Percentiles rank a stretch among this genome's conserved stretches.
Evolutionary conservation across 1,284 basidiomycete genomes (phyloP).

Genomic region (Irpex sp.): DNA sequence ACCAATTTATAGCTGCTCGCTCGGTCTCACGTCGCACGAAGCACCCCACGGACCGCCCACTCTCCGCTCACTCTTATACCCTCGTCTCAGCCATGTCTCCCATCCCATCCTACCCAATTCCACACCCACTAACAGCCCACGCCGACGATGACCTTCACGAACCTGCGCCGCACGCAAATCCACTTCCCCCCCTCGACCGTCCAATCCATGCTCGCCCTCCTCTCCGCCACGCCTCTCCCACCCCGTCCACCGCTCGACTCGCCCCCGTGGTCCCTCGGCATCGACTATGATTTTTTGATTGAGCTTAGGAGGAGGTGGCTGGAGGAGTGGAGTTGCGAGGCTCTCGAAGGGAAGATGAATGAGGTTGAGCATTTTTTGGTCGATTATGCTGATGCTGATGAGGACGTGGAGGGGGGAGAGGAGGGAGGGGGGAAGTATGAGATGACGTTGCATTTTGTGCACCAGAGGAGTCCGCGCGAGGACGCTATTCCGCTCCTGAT

Average conservation of each 20-base stretch:
- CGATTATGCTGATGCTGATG: conserved; percentile 4
- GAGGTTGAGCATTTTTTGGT: conserved; percentile 12
- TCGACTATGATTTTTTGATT: neutral
- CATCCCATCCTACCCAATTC: no score
- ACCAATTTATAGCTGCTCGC: no score
- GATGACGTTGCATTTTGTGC: conserved; percentile 13
- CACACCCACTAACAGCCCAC: no score
- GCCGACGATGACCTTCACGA: no score
- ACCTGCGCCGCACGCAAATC: no score
- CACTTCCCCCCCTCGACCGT: neutral
- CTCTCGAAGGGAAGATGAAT: conserved; percentile 13
- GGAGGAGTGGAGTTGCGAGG: conserved; percentile 8
- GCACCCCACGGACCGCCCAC: no score
- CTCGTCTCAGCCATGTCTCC: no score
- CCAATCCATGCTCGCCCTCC: neutral
- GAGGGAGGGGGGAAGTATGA: neutral
- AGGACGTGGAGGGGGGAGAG: neutral
- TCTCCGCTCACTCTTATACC: no score
- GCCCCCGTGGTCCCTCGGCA: neutral
- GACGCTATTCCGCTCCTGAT: conserved; percentile 15
- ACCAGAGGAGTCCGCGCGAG: conserved; percentile 6
- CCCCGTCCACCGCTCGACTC: neutral
- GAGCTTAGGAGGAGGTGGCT: neutral
- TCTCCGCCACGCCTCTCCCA: neutral
- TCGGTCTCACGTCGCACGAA: no score